A percentile compares a stretch with the other conserved stretches of the same genome.
Conservation (phyloP, 306 rosid genomes). For the Urtica urens region DNA sequence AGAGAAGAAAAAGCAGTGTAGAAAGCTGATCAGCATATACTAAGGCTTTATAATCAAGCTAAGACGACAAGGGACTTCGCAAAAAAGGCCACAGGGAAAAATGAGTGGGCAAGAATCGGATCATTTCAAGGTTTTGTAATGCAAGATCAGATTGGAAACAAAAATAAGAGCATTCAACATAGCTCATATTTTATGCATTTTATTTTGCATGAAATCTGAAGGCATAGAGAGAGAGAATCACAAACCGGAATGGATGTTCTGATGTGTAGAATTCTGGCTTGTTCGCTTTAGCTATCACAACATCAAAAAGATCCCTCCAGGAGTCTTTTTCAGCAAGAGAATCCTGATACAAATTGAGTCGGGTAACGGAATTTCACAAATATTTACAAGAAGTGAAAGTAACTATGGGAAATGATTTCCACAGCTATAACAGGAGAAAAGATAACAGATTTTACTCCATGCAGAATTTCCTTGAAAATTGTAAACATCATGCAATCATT, state of each 20-base stretch:
- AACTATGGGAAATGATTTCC: not conserved
- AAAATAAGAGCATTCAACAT: too few species aligned
- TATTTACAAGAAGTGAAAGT: not conserved
- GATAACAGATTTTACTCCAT: too few species aligned
- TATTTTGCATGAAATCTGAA: conserved; percentile 1
- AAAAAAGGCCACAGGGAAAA: not conserved
- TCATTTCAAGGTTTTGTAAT: not conserved
- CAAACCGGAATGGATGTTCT: conserved; percentile 95
- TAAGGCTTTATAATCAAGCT: conserved; percentile 13
- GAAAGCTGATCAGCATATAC: conserved; percentile 6
- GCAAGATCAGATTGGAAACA: not conserved
- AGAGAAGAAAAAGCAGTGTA: conserved; percentile 13
- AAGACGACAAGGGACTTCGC: conserved; percentile 8
- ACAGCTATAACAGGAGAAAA: not conserved
- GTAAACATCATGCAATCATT: too few species aligned
- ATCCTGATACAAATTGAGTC: conserved; percentile 55
- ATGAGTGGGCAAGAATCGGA: conserved; percentile 1
- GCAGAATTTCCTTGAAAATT: too few species aligned
- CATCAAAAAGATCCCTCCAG: conserved; percentile 91
- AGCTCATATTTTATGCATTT: too few species aligned
- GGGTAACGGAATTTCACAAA: conserved; percentile 2
- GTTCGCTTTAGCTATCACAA: conserved; percentile 87
- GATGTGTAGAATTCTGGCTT: conserved; percentile 88
- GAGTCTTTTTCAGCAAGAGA: conserved; percentile 53
- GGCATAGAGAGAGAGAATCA: conserved; percentile 6